Conservation (phyloP, 2,329 filamentous ascomycete species). For the Aspergillus carbonarius region DNA sequence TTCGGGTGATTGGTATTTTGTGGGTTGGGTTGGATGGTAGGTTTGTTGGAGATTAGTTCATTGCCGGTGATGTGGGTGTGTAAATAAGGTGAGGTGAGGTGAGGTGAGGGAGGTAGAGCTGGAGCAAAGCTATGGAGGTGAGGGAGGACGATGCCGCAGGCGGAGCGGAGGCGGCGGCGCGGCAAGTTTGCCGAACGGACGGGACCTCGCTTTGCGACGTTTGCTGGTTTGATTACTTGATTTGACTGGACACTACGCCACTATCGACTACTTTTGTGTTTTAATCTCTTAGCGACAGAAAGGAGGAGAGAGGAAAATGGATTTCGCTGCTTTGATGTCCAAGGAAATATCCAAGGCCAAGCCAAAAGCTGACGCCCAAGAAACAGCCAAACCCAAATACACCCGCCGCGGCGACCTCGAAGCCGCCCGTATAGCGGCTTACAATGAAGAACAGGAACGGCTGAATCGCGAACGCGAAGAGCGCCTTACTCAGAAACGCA, state of each 20-base stretch:
- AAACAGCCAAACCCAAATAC: slow-evolving; percentile 66
- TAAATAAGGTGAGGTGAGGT: background rate
- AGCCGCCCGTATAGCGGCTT: slow-evolving; percentile 74
- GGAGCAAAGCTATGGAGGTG: background rate
- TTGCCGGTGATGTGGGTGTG: too few species aligned
- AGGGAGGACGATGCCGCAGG: background rate
- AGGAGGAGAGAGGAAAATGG: slow-evolving; percentile 58
- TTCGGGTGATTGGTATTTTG: too few species aligned
- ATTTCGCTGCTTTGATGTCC: slow-evolving; percentile 92
- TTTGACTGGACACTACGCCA: background rate
- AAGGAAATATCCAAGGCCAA: slow-evolving; percentile 86
- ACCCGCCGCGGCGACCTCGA: slow-evolving; percentile 83
- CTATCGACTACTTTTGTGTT: background rate
- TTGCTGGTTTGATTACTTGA: too few species aligned
- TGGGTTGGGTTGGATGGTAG: background rate
- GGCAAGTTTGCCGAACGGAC: background rate
- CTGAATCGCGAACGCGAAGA: slow-evolving; percentile 70
- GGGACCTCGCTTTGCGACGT: too few species aligned
- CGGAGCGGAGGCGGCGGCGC: background rate
- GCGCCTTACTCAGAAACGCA: slow-evolving; percentile 74
- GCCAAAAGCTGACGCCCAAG: slow-evolving; percentile 26
- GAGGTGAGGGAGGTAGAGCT: background rate
- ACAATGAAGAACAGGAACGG: slow-evolving; percentile 75
- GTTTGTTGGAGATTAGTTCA: background rate
- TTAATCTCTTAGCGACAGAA: too few species aligned